Evolutionary conservation across 257 asterid genomes (phyloP), one percentile per base, ranked within the genome.

Genomic region (Scutellaria minor): DNA sequence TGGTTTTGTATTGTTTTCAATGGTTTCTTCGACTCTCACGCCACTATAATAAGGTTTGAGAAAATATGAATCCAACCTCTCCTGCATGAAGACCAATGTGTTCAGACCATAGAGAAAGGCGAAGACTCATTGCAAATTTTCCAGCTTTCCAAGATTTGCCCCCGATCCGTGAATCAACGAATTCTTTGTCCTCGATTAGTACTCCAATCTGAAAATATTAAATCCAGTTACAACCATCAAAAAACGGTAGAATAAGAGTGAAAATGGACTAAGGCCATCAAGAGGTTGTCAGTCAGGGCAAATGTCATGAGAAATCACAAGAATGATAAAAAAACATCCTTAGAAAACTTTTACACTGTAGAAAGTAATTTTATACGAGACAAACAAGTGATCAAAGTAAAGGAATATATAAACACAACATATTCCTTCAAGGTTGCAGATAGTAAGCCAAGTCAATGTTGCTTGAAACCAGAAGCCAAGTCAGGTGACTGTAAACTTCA

Each of bases 101-200:
- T 83, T 94, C 99, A 13, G 96, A 87, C 99, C 97, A 94, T 9
- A 94, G 80, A 8, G 99, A 88, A 75, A 88, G 89, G 70, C 99
- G 90, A 61, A 94, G 90, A 68, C 97, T 94, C 71, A 66, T 78
- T 40, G 99, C 84, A 70, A 94, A 91, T 77, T 91, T 94, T 75
- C 99, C 99, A 27, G 97, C 97, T 84, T 78, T 87, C 87, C 91
- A 84, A 39, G 91, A 68, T 79, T 80, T 89, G 69, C 97, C 98
- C 63, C 96, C 96, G 82, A 94, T 91, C 80, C 47, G 80, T 58
- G 98, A 94, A 75, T 94, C 89, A 50, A 94, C 84, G 66, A 87
- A 79, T 81, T 88, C 99, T 64, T 82, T 94, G 84, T 94, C 99
- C 88, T 94, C 99, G 52, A 94, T 83, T 6, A 94, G 82, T 58